These are phyloP conservation scores for Xylariomycetidae sp. DNA, from an alignment of 2,329 filamentous ascomycete species.

Conservation along the genomic window DNA sequence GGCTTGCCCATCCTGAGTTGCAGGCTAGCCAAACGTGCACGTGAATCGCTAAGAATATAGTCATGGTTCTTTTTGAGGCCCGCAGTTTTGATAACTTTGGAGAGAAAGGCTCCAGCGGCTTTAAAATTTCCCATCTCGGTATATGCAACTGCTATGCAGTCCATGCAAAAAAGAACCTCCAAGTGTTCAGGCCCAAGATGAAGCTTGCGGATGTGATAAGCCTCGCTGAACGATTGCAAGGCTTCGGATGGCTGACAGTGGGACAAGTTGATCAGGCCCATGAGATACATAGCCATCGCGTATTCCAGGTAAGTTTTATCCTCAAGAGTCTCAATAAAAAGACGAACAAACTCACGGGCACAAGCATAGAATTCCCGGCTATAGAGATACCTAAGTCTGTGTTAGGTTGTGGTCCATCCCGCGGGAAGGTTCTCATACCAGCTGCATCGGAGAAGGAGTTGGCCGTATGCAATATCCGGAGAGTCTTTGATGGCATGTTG, in stretches of 20 bases:
- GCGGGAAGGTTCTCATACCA: no score
- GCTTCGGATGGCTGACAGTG: conserved; percentile 18
- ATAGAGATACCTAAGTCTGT: conserved; percentile 26
- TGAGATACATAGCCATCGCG: conserved; percentile 25
- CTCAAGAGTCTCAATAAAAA: conserved; percentile 18
- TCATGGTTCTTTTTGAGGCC: conserved; percentile 24
- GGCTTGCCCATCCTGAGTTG: conserved; percentile 28
- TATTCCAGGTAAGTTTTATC: conserved; percentile 19
- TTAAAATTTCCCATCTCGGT: conserved; percentile 28
- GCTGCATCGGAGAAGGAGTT: conserved; percentile 20
- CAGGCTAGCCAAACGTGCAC: conserved; percentile 32
- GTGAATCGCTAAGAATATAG: conserved; percentile 32
- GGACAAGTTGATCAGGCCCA: conserved; percentile 28
- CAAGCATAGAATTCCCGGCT: conserved; percentile 24
- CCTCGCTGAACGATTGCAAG: conserved; percentile 16
- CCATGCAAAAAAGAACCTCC: conserved; percentile 26
- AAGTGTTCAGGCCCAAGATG: conserved; percentile 17
- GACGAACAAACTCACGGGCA: conserved; percentile 18
- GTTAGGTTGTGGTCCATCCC: neutral
- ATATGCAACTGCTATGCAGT: conserved; percentile 28
- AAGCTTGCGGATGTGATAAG: conserved; percentile 19
- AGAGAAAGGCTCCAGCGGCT: conserved; percentile 21
- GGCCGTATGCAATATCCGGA: conserved; percentile 14
- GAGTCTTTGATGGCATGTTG: conserved; percentile 9
- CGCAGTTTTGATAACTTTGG: conserved; percentile 27